These are phyloP conservation scores for Xylariaceae sp. DNA, from an alignment of 2,329 filamentous ascomycete species.

Conservation along the genomic window DNA sequence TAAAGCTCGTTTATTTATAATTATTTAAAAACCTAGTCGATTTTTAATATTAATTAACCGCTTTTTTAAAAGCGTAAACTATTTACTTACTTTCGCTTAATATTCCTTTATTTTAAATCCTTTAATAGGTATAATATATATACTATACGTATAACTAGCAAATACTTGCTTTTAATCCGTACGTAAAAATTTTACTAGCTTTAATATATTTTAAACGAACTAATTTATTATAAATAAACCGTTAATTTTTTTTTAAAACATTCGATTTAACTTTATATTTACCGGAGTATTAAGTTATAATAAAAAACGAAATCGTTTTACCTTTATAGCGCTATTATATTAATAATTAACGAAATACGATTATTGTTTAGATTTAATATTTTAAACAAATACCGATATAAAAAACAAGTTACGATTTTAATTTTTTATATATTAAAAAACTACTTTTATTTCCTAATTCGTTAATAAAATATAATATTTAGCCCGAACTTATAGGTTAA, in stretches of 20 bases:
- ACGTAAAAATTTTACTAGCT: too few species aligned
- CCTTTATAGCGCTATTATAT: background rate
- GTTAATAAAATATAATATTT: background rate
- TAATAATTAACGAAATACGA: background rate
- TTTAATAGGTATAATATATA: too few species aligned
- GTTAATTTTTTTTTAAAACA: background rate
- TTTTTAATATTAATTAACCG: background rate
- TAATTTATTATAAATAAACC: background rate
- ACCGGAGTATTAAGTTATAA: too few species aligned
- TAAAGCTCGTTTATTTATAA: too few species aligned
- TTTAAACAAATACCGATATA: too few species aligned
- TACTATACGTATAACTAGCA: too few species aligned
- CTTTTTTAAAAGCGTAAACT: too few species aligned
- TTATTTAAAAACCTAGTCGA: too few species aligned
- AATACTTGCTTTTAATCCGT: too few species aligned
- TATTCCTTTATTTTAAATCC: too few species aligned
- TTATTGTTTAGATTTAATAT: background rate
- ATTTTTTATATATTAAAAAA: background rate
- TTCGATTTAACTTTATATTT: background rate
- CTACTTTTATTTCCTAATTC: background rate
- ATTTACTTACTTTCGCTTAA: too few species aligned
- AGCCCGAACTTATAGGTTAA: background rate
- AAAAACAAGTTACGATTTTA: background rate
- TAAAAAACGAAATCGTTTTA: background rate
- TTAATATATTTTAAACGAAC: background rate